Base-by-base conservation (phyloP, 2,329 filamentous ascomycete species). In the Leptosphaerulina australis region DNA sequence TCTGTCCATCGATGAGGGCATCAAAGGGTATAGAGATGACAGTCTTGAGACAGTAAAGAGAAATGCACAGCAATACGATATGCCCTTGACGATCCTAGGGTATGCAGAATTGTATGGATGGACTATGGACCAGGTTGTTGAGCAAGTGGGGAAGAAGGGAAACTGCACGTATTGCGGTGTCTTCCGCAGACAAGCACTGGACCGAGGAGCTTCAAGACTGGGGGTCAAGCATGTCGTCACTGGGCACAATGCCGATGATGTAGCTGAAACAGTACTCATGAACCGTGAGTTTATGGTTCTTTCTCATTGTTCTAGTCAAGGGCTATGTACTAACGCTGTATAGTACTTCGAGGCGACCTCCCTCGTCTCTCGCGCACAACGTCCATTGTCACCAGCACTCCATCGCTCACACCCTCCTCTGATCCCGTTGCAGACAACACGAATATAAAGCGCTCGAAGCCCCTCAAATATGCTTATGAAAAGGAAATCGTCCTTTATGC, bases 121-220 rank as follows among this genome's bases (percentile, higher is more conserved):
- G 94, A 97, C 92, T 1, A 99, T 99, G 94, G 94, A 99, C 68
- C 91, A 97, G 68, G 94, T 99, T 8, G 95, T 99, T 3, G 89
- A 92, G 65, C 90, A 93, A 37, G 89, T 99, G 40, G 94, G 94
- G 11, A 97, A 97, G 77, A 97, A 97, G 74, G 92, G 93, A 22
- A 99, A 99, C 74, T 99, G 94, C 81, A 99, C 95, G 22, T 99
- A 99, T 68, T 99, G 94, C 67, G 94, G 94, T 11, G 94, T 99
- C 14, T 99, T 99, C 70, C 82, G 94, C 44, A 83, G 95, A 50
- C 94, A 99, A 76, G 94, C 94, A 1, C 80, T 99, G 25, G 94
- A 99, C 71, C 85, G 94, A 7, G 94, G 94, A 14, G 91, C 94
- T 4, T 92, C 91, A 63, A 87, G 88, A 72, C 76, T 99, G 48